Evolutionary conservation across 1,139 yeast genomes (phyloP).

Genomic region (Debaryomyces robertsiae): DNA sequence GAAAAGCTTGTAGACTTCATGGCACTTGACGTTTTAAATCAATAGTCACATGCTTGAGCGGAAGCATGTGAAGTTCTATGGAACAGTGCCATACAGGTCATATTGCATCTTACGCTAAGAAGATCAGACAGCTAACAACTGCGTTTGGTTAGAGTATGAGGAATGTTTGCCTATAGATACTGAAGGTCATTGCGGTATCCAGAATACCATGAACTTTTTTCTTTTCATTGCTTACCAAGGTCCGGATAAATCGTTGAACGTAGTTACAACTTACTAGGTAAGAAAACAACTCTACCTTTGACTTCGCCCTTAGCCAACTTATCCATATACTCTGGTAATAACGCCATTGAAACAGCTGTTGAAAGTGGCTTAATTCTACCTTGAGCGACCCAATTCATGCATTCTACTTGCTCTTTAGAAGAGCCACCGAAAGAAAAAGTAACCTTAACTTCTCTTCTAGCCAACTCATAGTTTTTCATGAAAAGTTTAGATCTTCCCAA

Average conservation of each 20-base stretch:
- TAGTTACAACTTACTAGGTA: slow-evolving; percentile 23
- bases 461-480: slow-evolving; percentile 39
- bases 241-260: background rate
- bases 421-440: slow-evolving; percentile 51
- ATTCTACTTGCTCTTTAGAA: slow-evolving; percentile 45
- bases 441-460: slow-evolving; percentile 44
- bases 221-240: background rate
- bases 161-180: too few species aligned
- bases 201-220: too few species aligned
- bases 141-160: too few species aligned
- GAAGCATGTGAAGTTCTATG: too few species aligned
- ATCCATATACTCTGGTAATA: slow-evolving; percentile 39
- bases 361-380: slow-evolving; percentile 47
- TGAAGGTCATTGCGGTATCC: too few species aligned
- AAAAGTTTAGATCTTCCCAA: slow-evolving; percentile 39
- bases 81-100: too few species aligned
- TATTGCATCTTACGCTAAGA: too few species aligned
- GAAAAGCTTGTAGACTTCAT: too few species aligned
- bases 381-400: slow-evolving; percentile 44
- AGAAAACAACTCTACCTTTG: slow-evolving; percentile 48
- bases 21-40: too few species aligned
- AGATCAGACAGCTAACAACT: too few species aligned
- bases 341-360: slow-evolving; percentile 32
- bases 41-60: too few species aligned
- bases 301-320: slow-evolving; percentile 42